Conservation (phyloP, 495 filamentous ascomycete genomes). For the Hyaloscypha hepaticicola region DNA sequence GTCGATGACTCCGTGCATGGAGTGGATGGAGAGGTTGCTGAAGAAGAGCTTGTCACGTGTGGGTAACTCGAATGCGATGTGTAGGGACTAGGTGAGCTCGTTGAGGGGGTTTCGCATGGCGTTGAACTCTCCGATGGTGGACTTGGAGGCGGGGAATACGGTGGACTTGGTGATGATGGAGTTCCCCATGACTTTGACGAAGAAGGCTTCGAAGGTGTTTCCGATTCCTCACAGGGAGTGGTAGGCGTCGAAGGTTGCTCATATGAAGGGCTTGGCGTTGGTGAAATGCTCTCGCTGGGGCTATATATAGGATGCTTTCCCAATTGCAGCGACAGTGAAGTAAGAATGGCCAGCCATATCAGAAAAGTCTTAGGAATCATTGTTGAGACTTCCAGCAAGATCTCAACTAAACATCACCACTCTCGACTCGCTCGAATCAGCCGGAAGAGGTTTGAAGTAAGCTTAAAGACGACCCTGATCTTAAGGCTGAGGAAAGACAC, state of each 20-base stretch:
- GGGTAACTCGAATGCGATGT: neutral
- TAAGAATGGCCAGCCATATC: constrained; percentile 4
- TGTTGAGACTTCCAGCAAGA: neutral
- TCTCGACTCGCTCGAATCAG: neutral
- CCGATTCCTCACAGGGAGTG: constrained; percentile 5
- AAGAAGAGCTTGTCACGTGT: neutral
- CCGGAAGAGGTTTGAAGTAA: neutral
- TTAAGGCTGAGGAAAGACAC: neutral
- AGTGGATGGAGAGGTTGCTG: neutral
- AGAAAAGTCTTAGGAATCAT: neutral
- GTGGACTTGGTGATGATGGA: neutral
- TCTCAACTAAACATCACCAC: neutral
- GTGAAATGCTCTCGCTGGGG: neutral
- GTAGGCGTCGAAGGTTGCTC: neutral
- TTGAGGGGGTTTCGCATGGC: constrained; percentile 3
- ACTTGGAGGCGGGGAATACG: neutral
- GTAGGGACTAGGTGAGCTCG: neutral
- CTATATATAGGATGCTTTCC: neutral
- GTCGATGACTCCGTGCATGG: neutral
- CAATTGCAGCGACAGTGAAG: neutral
- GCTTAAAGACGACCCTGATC: neutral
- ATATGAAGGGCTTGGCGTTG: neutral
- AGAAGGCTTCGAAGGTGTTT: neutral
- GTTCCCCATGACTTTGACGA: neutral
- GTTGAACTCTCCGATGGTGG: neutral